Base-by-base conservation (phyloP, 768 basidiomycete genomes). In the Ramaria sp. region DNA sequence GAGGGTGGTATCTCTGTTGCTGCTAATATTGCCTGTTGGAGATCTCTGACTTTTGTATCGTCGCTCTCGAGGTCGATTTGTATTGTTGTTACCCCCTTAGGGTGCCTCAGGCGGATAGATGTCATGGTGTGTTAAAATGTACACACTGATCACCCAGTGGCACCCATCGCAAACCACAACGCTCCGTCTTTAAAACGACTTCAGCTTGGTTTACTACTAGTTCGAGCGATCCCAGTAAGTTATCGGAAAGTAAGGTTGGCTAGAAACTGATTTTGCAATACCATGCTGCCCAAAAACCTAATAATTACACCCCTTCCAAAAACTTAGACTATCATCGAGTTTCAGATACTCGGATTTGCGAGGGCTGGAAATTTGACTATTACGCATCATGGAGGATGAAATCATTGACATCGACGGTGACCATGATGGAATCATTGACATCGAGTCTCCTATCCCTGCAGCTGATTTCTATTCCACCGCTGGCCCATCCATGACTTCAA, bases 61-160 rank as follows among this genome's bases (percentile, higher is more conserved):
- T 73, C 66, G 13, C 30, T 51, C 55, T 81, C 75, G 61, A 84
- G 70, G 57, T 84, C 77, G 38, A 92, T 70, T 48, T 90, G 77
- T 56, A 96, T 73, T 9, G 91, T 91, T 7, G 83, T 73, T 30
- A 89, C 81, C 31, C 93, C 93, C 65, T 84, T 80, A 13, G 93
- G 88, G 69, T 93, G 86, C 59, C 93, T 80, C 3, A 97, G 73
- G 24, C 93, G 84, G 39, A 95, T 62, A 45, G 81, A 78, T 7
- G 82, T 78, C 88, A 90, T 89, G 46, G 19, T 37, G 34, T 2
- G 34, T 13, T 7, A 10, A 10, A 37, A 37, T 10, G 34, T 10
- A 37, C 13, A 37, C 13, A 37, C 13, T 10, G 34, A 13, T 37
- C 27, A 37, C 13, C 9, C 34, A 37, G 13, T 13, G 27, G 5